Conservation (phyloP, 495 filamentous ascomycete genomes). For the Aspergillus bridgeri region DNA sequence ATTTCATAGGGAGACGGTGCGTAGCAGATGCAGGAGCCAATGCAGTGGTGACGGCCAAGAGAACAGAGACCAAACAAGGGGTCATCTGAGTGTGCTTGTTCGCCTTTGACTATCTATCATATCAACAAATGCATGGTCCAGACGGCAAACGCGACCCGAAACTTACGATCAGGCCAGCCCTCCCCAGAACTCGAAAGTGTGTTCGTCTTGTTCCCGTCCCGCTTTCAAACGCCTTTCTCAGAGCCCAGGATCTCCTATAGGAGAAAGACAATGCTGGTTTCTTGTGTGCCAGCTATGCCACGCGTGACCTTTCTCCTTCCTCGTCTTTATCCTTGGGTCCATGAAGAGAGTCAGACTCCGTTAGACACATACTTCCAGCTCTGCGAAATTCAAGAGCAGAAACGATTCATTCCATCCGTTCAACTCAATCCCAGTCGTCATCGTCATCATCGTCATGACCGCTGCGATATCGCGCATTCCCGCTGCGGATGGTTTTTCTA, state of each 20-base stretch:
- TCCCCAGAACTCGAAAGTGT: too few relatives aligned
- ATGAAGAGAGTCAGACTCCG: not conserved
- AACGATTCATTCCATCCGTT: slow-evolving; percentile 1
- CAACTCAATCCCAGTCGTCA: slow-evolving; percentile 64
- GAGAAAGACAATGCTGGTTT: not conserved
- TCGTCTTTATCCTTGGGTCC: not conserved
- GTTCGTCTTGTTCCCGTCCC: not conserved
- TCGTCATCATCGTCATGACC: slow-evolving; percentile 51
- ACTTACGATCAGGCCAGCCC: too few relatives aligned
- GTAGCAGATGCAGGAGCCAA: not conserved
- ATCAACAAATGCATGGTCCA: not conserved
- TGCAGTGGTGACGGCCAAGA: not conserved
- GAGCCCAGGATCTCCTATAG: not conserved
- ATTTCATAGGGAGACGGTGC: not conserved
- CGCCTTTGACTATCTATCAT: not conserved
- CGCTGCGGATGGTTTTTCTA: slow-evolving; percentile 49
- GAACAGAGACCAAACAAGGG: not conserved
- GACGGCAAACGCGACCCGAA: not conserved
- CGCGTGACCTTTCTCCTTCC: not conserved
- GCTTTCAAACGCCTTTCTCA: not conserved
- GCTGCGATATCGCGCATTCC: slow-evolving; percentile 19
- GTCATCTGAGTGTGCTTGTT: not conserved
- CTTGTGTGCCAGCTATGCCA: not conserved
- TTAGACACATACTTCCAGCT: slow-evolving; percentile 4
- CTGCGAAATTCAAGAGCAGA: slow-evolving; percentile 13